Percentiles rank a stretch among this genome's conserved stretches.
Evolutionary conservation across 2,329 filamentous ascomycete species (phyloP).

Genomic region (Epichloe coenophiala): DNA sequence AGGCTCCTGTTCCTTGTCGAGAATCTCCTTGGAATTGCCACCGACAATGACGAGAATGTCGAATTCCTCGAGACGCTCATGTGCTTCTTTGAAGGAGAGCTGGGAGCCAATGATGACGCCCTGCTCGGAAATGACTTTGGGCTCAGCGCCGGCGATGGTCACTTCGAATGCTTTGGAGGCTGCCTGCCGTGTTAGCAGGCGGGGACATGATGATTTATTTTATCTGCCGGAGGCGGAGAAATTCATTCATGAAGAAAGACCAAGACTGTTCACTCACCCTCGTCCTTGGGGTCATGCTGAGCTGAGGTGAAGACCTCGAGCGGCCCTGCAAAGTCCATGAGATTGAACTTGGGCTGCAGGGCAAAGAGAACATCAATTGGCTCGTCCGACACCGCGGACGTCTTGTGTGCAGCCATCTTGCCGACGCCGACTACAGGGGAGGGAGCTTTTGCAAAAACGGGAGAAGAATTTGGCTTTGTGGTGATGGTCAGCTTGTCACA

Average conservation of each 20-base stretch:
- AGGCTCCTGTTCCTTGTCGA: conserved; percentile 56
- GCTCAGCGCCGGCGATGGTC: conserved; percentile 39
- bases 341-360: conserved; percentile 45
- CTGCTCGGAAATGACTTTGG: conserved; percentile 43
- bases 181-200: conserved; percentile 13
- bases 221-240: too few species aligned
- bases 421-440: conserved; percentile 5
- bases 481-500: neutral
- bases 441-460: conserved; percentile 5
- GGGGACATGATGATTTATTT: too few species aligned
- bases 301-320: conserved; percentile 37
- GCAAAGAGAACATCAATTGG: conserved; percentile 47
- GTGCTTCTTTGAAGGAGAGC: conserved; percentile 65
- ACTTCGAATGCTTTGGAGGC: conserved; percentile 44
- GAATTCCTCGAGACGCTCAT: conserved; percentile 60
- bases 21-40: conserved; percentile 48
- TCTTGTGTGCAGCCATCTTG: conserved; percentile 45
- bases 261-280: conserved; percentile 22
- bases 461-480: conserved; percentile 2
- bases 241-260: neutral
- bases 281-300: conserved; percentile 39
- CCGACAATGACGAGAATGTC: conserved; percentile 70
- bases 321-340: conserved; percentile 44
- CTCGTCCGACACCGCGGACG: conserved; percentile 41
- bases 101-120: conserved; percentile 61